Evolutionary conservation across 177 flowering plant species (phyloP).

Genomic region (Vitis hybrid): DNA sequence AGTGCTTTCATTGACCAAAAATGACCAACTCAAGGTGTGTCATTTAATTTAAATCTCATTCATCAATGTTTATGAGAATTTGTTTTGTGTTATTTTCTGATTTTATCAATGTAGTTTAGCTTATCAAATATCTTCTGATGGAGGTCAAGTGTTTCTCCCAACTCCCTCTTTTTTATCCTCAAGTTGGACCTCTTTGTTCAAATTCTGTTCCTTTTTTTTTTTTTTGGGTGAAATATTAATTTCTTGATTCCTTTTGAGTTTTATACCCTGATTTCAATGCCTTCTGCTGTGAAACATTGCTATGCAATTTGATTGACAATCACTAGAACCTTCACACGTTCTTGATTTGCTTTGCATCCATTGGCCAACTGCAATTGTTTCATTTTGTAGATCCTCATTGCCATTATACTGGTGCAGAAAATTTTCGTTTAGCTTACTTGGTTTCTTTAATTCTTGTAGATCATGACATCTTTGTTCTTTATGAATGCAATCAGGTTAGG

Average conservation of each 20-base stretch:
- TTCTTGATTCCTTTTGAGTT: too few relatives aligned
- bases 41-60: background rate
- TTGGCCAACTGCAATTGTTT: constrained; percentile 2
- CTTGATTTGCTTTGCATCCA: background rate
- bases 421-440: background rate
- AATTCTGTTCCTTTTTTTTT: too few relatives aligned
- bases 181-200: too few relatives aligned
- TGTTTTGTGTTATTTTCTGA: too few relatives aligned
- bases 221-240: too few relatives aligned
- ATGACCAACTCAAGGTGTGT: constrained; percentile 76
- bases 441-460: background rate
- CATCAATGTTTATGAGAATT: too few relatives aligned
- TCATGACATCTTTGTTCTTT: background rate
- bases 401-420: background rate
- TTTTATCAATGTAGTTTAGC: too few relatives aligned
- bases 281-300: too few relatives aligned
- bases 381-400: background rate
- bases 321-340: background rate
- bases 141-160: too few relatives aligned
- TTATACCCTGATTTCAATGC: too few relatives aligned
- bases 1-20: constrained; percentile 73
- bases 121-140: too few relatives aligned
- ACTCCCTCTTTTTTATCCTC: too few relatives aligned
- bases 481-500: constrained; percentile 47
- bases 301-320: background rate